Conservation (phyloP, 2,329 filamentous ascomycete genomes). For the Ceratocystis alfenasii region DNA sequence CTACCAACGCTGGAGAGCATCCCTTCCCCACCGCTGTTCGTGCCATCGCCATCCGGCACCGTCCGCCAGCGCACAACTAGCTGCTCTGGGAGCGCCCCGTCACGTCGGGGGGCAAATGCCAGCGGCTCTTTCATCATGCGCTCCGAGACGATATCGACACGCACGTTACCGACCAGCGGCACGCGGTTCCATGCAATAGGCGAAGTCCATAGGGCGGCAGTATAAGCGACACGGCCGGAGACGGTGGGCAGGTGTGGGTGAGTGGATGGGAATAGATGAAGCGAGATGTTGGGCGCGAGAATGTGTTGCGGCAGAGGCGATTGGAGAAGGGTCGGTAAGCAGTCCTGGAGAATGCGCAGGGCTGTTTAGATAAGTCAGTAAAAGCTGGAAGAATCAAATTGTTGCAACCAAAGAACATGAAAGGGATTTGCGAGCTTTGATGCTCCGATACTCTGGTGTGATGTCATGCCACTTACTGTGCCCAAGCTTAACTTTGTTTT, state of each 20-base stretch:
- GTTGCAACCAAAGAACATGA: neutral
- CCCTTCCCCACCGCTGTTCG: conserved; percentile 30
- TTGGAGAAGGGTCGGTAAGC: conserved; percentile 54
- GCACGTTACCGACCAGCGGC: conserved; percentile 81
- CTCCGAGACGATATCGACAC: conserved; percentile 76
- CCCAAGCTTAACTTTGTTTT: conserved; percentile 51
- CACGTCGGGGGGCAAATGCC: conserved; percentile 36
- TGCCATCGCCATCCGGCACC: conserved; percentile 25
- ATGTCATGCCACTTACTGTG: conserved; percentile 38
- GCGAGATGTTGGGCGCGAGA: conserved; percentile 60
- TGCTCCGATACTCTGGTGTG: too few relatives aligned
- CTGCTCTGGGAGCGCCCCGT: conserved; percentile 58
- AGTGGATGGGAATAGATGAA: conserved; percentile 61
- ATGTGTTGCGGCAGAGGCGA: conserved; percentile 61
- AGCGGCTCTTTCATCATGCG: conserved; percentile 59
- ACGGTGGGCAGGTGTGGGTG: conserved; percentile 87
- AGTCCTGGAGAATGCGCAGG: conserved; percentile 52
- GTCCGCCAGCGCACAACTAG: conserved; percentile 78
- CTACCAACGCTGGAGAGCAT: conserved; percentile 21
- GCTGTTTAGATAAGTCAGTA: conserved; percentile 29
- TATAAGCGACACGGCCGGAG: conserved; percentile 78
- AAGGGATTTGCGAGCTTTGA: neutral
- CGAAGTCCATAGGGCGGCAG: conserved; percentile 87
- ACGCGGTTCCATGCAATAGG: conserved; percentile 92
- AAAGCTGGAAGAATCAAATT: too few relatives aligned